A percentile compares a stretch with the other conserved stretches of the same genome.
Conservation (phyloP, 2,329 filamentous ascomycete genomes). For the Cryphonectria nitschkei region DNA sequence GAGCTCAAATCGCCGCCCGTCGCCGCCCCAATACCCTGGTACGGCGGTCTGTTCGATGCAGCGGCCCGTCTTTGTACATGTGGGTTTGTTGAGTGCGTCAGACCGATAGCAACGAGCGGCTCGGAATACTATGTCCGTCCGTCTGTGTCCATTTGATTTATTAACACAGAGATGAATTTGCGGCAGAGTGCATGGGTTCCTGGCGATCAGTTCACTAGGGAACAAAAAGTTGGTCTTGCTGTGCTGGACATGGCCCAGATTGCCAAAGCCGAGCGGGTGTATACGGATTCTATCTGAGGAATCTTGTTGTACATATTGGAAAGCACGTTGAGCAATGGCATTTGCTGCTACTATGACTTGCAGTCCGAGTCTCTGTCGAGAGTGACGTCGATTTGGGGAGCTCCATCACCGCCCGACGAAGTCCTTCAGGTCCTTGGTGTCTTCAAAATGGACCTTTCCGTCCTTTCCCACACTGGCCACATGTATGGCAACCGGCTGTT, state of each 20-base stretch:
- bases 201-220: not conserved
- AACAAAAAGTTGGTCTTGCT: not conserved
- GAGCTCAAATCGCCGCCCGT: too few species aligned
- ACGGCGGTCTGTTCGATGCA: not conserved
- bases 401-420: constrained; percentile 49
- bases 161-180: not conserved
- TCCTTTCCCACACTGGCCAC: constrained; percentile 61
- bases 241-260: not conserved
- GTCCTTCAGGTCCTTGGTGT: constrained; percentile 61
- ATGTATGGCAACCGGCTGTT: constrained; percentile 51
- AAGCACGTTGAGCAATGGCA: constrained; percentile 11
- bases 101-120: not conserved
- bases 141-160: not conserved
- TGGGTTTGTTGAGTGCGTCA: not conserved
- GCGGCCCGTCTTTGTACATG: not conserved
- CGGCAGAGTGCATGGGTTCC: not conserved
- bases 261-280: not conserved
- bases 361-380: not conserved
- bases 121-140: not conserved
- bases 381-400: not conserved
- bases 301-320: constrained; percentile 20
- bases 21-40: not conserved
- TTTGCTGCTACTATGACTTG: not conserved
- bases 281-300: not conserved
- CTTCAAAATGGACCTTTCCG: constrained; percentile 70